These are phyloP conservation scores for Lepidium sativum DNA, from an alignment of 345 rosid species.

Conservation along the genomic window DNA sequence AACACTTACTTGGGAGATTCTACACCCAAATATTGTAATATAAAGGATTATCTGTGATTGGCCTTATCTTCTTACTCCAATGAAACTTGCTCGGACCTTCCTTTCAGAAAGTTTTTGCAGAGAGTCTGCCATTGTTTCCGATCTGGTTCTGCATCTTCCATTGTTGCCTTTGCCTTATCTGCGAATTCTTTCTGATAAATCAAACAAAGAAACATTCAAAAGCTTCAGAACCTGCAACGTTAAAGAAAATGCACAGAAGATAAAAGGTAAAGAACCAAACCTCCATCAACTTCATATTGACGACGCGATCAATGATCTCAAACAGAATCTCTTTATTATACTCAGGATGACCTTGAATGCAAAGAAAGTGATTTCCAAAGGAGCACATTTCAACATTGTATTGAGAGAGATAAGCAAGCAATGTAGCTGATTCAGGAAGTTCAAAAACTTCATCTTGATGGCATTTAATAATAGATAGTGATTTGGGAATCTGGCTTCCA, in stretches of 20 bases:
- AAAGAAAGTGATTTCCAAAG: slow-evolving; percentile 42
- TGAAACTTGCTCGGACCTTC: background rate
- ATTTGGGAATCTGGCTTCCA: slow-evolving; percentile 34
- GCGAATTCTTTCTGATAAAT: slow-evolving; percentile 22
- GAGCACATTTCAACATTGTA: slow-evolving; percentile 64
- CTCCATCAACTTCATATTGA: slow-evolving; percentile 38
- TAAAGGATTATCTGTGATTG: background rate
- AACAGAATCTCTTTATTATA: too few species aligned
- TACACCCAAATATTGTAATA: slow-evolving; percentile 7
- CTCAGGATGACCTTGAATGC: too few species aligned
- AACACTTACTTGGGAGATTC: background rate
- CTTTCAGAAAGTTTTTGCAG: slow-evolving; percentile 27
- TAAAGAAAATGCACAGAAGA: background rate
- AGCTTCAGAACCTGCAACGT: background rate
- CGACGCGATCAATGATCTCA: too few species aligned
- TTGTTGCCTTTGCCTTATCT: slow-evolving; percentile 17
- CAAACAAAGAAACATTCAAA: background rate
- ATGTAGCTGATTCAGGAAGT: slow-evolving; percentile 60
- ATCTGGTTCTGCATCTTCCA: slow-evolving; percentile 17
- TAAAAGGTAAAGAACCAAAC: slow-evolving; percentile 14
- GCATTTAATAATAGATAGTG: slow-evolving; percentile 61
- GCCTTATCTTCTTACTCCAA: background rate
- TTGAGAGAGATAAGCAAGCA: slow-evolving; percentile 64
- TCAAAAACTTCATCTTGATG: slow-evolving; percentile 85
- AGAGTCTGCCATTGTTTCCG: slow-evolving; percentile 20